Evolutionary conservation across 768 basidiomycete genomes (phyloP), one percentile per base, ranked within the genome.

Genomic region (Cystofilobasidium ferigula): DNA sequence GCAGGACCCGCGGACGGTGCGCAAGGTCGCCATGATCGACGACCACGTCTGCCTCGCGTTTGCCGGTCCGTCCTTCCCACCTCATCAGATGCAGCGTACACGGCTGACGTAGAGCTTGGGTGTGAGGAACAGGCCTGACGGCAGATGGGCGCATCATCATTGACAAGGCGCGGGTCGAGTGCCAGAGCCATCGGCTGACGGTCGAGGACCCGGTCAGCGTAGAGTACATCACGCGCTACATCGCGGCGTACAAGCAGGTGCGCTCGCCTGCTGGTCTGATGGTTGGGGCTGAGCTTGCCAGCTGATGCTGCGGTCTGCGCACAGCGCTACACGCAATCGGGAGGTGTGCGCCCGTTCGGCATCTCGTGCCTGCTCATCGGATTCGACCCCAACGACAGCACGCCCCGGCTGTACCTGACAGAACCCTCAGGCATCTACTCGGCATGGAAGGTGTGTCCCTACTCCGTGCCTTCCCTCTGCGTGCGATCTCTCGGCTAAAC

Each of bases 221-320:
- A 34, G 95, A 99, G 76, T 99, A 98, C 74, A 97, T 99, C 73
- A 95, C 95, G 34, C 85, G 94, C 74, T 88, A 95, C 78, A 87
- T 99, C 74, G 95, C 95, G 62, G 90, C 92, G n/a, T 90, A 98
- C 70, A 94, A 99, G 78, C 95, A 99, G 82, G 94, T 91, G 62
- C 40, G 81, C 69, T n/a, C 22, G 8, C 2, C 42, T 12, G 2
- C 42, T 12, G 5, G 24, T 20, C 30, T 32, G n/a, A 28, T 43
- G 20, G 32, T 28, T 28, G 14, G 22, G 16, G 10, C 47, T 1
- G 22, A 32, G 10, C n/a, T 3, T 10, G 8, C 34, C 16, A 13
- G 7, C 8, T 10, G 57, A 14, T 10, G 24, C 24, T 26, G 5
- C 51, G 10, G 20, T 42, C 51, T 54, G 9, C n/a, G 6, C n/a